These are phyloP conservation scores for Aspergillus pseudonomiae DNA, from an alignment of 2,329 filamentous ascomycete species.

Conservation along the genomic window DNA sequence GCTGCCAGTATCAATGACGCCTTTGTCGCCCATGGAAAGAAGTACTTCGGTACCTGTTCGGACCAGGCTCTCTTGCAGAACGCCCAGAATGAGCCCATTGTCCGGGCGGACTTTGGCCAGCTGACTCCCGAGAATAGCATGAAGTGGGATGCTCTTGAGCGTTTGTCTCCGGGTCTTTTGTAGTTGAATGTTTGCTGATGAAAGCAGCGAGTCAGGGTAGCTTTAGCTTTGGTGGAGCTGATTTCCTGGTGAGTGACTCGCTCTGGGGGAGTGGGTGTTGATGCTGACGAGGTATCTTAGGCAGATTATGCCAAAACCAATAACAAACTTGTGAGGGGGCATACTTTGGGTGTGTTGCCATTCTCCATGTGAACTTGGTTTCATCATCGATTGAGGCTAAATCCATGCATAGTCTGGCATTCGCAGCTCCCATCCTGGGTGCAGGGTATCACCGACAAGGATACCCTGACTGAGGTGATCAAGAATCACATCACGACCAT, in stretches of 20 bases:
- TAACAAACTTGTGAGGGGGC: slow-evolving; percentile 60
- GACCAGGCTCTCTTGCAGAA: slow-evolving; percentile 59
- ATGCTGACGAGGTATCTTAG: slow-evolving; percentile 53
- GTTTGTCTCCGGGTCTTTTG: slow-evolving; percentile 15
- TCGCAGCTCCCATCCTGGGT: slow-evolving; percentile 36
- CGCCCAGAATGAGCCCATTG: slow-evolving; percentile 63
- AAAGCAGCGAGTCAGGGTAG: slow-evolving; percentile 45
- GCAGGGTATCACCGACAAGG: slow-evolving; percentile 55
- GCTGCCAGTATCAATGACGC: slow-evolving; percentile 52
- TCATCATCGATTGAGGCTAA: neutral
- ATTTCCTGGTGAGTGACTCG: slow-evolving; percentile 49
- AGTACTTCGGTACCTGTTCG: slow-evolving; percentile 64
- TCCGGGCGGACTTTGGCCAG: slow-evolving; percentile 64
- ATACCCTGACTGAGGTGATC: slow-evolving; percentile 56
- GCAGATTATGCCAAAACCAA: slow-evolving; percentile 43
- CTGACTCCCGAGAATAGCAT: slow-evolving; percentile 67
- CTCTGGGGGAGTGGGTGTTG: slow-evolving; percentile 63
- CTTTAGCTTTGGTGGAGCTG: slow-evolving; percentile 61
- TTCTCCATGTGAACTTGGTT: too few species aligned
- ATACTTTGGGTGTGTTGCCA: slow-evolving; percentile 51
- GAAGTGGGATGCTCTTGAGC: slow-evolving; percentile 67
- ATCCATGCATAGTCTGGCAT: slow-evolving; percentile 39
- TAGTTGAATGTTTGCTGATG: neutral
- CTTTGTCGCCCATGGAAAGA: slow-evolving; percentile 66
- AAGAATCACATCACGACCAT: slow-evolving; percentile 45